Evolutionary conservation across 169 alveolate genomes (phyloP).

Genomic region (Plasmodium chabaudi): DNA sequence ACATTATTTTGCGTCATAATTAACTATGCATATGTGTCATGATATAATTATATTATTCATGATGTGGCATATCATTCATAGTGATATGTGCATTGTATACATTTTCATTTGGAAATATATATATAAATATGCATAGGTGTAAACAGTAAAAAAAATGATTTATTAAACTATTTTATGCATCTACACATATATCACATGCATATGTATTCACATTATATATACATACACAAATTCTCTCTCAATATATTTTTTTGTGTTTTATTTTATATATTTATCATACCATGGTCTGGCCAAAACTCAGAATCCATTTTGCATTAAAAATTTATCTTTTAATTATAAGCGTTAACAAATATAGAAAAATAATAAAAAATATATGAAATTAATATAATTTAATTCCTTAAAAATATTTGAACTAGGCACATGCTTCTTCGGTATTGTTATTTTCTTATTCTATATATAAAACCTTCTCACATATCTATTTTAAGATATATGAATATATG

Average conservation of each 20-base stretch:
- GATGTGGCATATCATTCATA: no score
- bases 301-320: background rate
- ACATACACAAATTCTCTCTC: background rate
- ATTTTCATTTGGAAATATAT: background rate
- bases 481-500: no score
- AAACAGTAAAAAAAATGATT: background rate
- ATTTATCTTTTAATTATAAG: conserved; percentile 4
- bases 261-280: conserved; percentile 11
- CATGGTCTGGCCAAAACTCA: conserved; percentile 66
- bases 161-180: background rate
- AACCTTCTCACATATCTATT: background rate
- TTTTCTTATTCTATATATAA: background rate
- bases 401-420: background rate
- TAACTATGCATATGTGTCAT: no score
- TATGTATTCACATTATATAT: background rate
- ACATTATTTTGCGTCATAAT: no score
- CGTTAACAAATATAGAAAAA: background rate
- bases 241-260: background rate
- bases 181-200: background rate
- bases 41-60: no score
- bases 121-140: background rate
- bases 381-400: conserved; percentile 3
- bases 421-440: background rate
- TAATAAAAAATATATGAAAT: conserved; percentile 4
- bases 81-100: background rate